Conservation (phyloP, 148 eudicot species). For the Polygonum aviculare region DNA sequence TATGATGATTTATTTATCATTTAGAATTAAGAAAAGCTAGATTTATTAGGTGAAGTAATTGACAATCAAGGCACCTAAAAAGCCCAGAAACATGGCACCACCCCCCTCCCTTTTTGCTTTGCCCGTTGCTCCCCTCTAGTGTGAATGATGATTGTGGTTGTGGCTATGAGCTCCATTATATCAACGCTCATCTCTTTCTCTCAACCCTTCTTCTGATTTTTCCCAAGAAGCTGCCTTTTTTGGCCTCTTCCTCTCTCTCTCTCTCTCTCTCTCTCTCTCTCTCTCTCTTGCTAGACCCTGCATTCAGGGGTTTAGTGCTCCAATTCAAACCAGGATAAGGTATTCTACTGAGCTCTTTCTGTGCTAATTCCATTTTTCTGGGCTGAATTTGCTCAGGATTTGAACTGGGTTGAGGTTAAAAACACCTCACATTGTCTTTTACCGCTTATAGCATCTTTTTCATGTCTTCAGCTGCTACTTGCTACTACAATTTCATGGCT, state of each 20-base stretch:
- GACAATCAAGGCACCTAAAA: conserved; percentile 7
- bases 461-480: not conserved
- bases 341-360: not conserved
- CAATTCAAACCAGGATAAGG: not conserved
- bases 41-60: not conserved
- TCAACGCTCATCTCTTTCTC: not conserved
- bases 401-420: conserved; percentile 2
- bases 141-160: conserved; percentile 3
- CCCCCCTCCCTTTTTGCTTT: not conserved
- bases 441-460: not conserved
- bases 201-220: not conserved
- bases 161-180: not conserved
- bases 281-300: not conserved
- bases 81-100: conserved; percentile 3
- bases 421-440: not conserved
- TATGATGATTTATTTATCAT: not conserved
- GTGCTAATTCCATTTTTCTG: not conserved
- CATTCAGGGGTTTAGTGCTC: not conserved
- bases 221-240: not conserved
- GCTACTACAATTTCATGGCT: not conserved
- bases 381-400: not conserved
- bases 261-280: not conserved
- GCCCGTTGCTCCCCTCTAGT: not conserved
- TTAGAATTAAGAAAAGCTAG: not conserved
- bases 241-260: not conserved